Conservation (phyloP, 768 basidiomycete species). For the Boletus vinaceobasis region DNA sequence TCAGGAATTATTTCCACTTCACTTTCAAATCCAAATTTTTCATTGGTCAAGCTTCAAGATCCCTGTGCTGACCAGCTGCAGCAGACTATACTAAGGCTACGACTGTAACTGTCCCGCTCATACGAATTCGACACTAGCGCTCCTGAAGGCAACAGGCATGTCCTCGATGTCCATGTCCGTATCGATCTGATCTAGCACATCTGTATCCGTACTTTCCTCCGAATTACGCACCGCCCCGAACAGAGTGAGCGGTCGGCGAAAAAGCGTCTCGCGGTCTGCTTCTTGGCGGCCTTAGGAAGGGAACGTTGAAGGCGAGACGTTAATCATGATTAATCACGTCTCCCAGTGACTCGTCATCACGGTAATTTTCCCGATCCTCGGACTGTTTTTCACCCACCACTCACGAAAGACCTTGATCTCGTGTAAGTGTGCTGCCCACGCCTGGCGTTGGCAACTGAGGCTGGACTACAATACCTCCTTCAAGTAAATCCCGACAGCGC, state of each 20-base stretch:
- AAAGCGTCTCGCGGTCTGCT: neutral
- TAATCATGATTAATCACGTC: slow-evolving; percentile 23
- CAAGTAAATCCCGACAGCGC: no score
- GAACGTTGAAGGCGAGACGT: neutral
- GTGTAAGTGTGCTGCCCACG: slow-evolving; percentile 65
- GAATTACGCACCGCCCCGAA: neutral
- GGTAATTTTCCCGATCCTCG: no score
- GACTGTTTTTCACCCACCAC: slow-evolving; percentile 7
- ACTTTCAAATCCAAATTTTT: no score
- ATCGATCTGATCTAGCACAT: slow-evolving; percentile 31
- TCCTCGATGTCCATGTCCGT: slow-evolving; percentile 34
- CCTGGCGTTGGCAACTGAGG: slow-evolving; percentile 41
- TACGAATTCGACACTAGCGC: slow-evolving; percentile 6
- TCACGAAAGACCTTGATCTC: slow-evolving; percentile 42
- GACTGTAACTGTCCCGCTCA: neutral
- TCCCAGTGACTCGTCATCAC: neutral
- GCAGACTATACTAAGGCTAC: no score
- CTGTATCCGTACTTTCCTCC: slow-evolving; percentile 22
- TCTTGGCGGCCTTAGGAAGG: neutral
- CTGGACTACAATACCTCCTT: no score
- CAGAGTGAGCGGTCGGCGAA: slow-evolving; percentile 9
- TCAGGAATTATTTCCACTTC: no score
- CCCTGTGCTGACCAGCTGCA: no score
- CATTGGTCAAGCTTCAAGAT: no score
- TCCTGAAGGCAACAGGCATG: slow-evolving; percentile 1